Base-by-base conservation (phyloP, 768 basidiomycete species). In the Royoungia palumana region DNA sequence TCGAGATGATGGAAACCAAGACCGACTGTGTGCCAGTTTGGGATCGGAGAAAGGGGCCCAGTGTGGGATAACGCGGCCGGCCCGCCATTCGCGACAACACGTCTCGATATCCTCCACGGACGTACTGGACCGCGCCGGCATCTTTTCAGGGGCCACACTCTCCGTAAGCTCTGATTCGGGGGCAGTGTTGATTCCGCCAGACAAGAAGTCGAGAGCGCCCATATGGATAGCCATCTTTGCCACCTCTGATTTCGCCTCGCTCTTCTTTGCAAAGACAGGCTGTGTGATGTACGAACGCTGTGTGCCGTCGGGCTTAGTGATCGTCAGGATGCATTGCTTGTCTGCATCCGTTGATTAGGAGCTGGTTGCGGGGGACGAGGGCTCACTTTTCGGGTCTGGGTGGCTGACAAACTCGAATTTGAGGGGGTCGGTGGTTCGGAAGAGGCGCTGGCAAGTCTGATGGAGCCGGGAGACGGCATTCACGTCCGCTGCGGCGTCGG, bases 271-370 rank as follows among this genome's bases (percentile, higher is more conserved):
- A 53, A 75, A 78, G 2, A 60, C 37, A 13, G 72, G 65, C 21
- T 76, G 71, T 0, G 81, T 80, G 21, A 74, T 72, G 66, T 84
- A 86, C 0, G 78, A 76, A 38, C 81, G 72, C 5, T 66, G 65
- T 2, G 62, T 48, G 16, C 80, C 82, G 27, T 77, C 72, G 0
- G 80, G 81, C 19, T 76, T 79, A 2, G 72, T 78, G 49, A 86
- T 77, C 1, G 81, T 82, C 35, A 86, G 60, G 41, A 81, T 80
- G 54, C 85, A 84, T 45, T 78, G 76, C 57, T 78, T 82, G 50
- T 60, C 82, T 85, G 57, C 8, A 3, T 24, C 12, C 8, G 10
- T 5, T 12, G 16, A 32, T 65, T 11, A 62, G 49, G 40, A 21
- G 35, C 17, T 21, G 19, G 32, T 9, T 11, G 30, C 6, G 7